phyloP scores from a whole-genome alignment of 2,329 filamentous ascomycete species.

The Phaeoacremonium minimum region DNA sequence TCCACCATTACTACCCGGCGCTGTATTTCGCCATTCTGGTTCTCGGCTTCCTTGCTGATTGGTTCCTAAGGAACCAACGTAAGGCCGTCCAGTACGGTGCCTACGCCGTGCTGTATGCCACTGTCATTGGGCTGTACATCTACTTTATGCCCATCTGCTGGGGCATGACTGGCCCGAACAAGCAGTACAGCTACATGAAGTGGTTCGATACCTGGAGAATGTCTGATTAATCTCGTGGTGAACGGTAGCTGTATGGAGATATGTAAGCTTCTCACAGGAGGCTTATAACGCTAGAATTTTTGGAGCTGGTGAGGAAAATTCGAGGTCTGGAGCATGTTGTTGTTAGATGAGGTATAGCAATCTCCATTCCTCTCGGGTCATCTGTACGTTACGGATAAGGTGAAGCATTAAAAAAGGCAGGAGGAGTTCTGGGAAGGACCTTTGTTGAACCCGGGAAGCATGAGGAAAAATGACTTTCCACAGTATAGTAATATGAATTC shows the following conservation, averaged over 20 bases:
- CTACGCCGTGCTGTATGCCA: constrained; percentile 71
- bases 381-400: constrained; percentile 1
- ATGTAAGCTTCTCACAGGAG: too few species aligned
- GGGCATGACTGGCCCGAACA: constrained; percentile 84
- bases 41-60: constrained; percentile 85
- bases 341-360: too few species aligned
- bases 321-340: too few species aligned
- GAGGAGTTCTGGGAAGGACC: background rate
- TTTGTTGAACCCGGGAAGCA: background rate
- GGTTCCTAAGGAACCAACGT: constrained; percentile 66
- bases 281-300: too few species aligned
- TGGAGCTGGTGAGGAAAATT: too few species aligned
- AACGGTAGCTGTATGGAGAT: too few species aligned
- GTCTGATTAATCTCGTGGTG: constrained; percentile 51
- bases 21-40: constrained; percentile 94
- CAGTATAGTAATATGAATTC: background rate
- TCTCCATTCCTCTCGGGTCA: too few species aligned
- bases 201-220: constrained; percentile 90
- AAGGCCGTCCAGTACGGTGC: constrained; percentile 60
- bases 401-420: background rate
- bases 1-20: constrained; percentile 98
- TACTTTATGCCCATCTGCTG: constrained; percentile 93
- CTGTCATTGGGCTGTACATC: constrained; percentile 77
- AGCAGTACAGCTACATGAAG: constrained; percentile 85
- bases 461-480: background rate